A percentile compares a stretch with the other conserved stretches of the same genome.
Conservation (phyloP, 2,329 filamentous ascomycete species). For the Aschersonia sp. region DNA sequence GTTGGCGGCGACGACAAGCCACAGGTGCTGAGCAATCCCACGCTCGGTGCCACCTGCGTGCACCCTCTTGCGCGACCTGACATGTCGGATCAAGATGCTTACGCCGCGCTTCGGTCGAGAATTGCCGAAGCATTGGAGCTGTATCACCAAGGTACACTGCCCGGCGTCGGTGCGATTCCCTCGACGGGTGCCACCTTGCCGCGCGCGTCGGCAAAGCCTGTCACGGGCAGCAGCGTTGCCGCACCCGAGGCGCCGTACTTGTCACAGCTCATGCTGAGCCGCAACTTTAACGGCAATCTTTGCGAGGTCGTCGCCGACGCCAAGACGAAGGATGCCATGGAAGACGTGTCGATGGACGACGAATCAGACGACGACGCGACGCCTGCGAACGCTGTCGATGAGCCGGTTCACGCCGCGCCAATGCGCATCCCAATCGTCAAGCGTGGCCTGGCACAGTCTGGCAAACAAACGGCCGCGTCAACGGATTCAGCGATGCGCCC, state of each 20-base stretch:
- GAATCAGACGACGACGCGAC: conserved; percentile 38
- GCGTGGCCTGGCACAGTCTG: conserved; percentile 44
- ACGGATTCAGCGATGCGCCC: conserved; percentile 28
- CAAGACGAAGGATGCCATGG: conserved; percentile 35
- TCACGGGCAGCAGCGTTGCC: conserved; percentile 27
- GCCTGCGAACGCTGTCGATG: conserved; percentile 5
- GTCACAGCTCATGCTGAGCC: conserved; percentile 47
- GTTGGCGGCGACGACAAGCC: conserved; percentile 12
- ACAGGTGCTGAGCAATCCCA: conserved; percentile 3
- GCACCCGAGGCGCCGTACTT: conserved; percentile 51
- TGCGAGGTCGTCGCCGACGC: conserved; percentile 42
- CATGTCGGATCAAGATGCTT: conserved; percentile 37
- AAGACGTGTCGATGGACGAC: conserved; percentile 37
- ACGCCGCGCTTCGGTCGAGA: conserved; percentile 32
- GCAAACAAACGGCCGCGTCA: conserved; percentile 31
- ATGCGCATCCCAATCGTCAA: conserved; percentile 28
- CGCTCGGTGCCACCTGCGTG: conserved; percentile 9
- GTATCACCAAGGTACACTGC: conserved; percentile 36
- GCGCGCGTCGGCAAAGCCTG: not conserved
- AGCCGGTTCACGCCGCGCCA: conserved; percentile 6
- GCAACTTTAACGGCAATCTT: conserved; percentile 47
- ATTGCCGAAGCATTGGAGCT: conserved; percentile 39
- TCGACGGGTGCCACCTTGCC: conserved; percentile 11
- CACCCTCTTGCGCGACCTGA: conserved; percentile 26
- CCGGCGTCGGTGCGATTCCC: conserved; percentile 31